phyloP scores from a whole-genome alignment of 768 basidiomycete species.

The Leucocoprinus birnbaumii region DNA sequence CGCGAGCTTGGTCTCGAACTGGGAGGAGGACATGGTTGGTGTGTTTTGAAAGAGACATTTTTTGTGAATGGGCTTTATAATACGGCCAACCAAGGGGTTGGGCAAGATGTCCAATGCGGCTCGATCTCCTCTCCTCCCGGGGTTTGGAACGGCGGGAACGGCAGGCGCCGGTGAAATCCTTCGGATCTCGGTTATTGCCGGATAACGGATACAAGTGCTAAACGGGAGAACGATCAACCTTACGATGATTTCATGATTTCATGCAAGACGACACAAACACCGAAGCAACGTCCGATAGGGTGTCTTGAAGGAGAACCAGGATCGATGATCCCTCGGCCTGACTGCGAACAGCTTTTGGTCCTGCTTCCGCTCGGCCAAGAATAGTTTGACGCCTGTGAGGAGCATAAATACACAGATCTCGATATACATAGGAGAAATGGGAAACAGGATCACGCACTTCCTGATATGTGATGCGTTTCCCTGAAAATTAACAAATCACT shows the following conservation, averaged over 20 bases:
- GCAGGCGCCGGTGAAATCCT: slow-evolving; percentile 17
- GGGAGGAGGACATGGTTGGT: slow-evolving; percentile 32
- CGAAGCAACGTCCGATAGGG: slow-evolving; percentile 20
- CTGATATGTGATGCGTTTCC: slow-evolving; percentile 4
- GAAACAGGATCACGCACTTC: background rate
- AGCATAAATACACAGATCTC: background rate
- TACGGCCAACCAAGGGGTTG: slow-evolving; percentile 12
- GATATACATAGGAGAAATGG: no score
- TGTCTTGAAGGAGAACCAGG: slow-evolving; percentile 9
- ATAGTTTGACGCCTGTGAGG: background rate
- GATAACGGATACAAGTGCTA: slow-evolving; percentile 5
- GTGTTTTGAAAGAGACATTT: slow-evolving; percentile 22
- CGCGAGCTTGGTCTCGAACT: slow-evolving; percentile 28
- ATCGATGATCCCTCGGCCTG: slow-evolving; percentile 4
- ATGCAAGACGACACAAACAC: slow-evolving; percentile 15
- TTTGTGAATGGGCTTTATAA: slow-evolving; percentile 34
- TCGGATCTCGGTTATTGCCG: slow-evolving; percentile 8
- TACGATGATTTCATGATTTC: slow-evolving; percentile 3
- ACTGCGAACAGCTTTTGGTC: background rate
- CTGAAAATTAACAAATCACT: background rate
- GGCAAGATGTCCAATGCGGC: background rate
- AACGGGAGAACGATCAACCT: slow-evolving; percentile 14
- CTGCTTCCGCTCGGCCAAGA: background rate
- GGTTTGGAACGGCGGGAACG: background rate
- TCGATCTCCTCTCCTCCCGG: slow-evolving; percentile 20